phyloP scores from a whole-genome alignment of 2,329 filamentous ascomycete species.

The Aspergillus uvarum region DNA sequence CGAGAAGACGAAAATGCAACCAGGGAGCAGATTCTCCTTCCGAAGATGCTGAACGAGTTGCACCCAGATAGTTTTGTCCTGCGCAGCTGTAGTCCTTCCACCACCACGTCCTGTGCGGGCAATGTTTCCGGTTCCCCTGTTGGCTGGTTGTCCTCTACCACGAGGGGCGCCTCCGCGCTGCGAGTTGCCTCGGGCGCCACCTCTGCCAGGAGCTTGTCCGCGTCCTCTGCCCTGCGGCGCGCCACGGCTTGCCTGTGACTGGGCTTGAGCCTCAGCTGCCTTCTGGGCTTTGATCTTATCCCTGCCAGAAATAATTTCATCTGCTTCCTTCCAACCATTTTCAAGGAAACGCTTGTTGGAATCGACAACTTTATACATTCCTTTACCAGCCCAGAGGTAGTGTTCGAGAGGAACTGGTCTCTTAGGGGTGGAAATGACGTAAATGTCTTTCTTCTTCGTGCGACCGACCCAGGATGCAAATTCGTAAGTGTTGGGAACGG shows the following conservation, averaged over 20 bases:
- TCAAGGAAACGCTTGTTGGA: slow-evolving; percentile 89
- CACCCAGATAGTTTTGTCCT: slow-evolving; percentile 96
- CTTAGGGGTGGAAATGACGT: slow-evolving; percentile 96
- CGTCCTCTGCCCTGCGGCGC: slow-evolving; percentile 55
- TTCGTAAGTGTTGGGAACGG: slow-evolving; percentile 94
- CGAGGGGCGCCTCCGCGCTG: slow-evolving; percentile 46
- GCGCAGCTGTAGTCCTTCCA: slow-evolving; percentile 82
- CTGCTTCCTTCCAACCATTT: slow-evolving; percentile 91
- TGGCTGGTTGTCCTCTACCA: slow-evolving; percentile 57
- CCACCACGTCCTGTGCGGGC: slow-evolving; percentile 81
- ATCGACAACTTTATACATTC: slow-evolving; percentile 91
- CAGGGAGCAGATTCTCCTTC: slow-evolving; percentile 82
- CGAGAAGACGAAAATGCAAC: slow-evolving; percentile 97
- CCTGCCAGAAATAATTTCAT: slow-evolving; percentile 74
- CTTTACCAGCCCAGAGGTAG: slow-evolving; percentile 92
- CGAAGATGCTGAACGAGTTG: slow-evolving; percentile 88
- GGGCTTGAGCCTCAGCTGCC: slow-evolving; percentile 53
- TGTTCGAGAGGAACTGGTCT: slow-evolving; percentile 92
- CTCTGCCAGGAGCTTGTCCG: slow-evolving; percentile 52
- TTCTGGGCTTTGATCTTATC: slow-evolving; percentile 68
- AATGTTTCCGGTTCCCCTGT: slow-evolving; percentile 75
- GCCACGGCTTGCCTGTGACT: slow-evolving; percentile 54
- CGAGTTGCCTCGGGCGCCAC: slow-evolving; percentile 44
- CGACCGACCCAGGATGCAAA: slow-evolving; percentile 98
- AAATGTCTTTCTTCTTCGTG: slow-evolving; percentile 98